These are phyloP conservation scores for Diplodia scrobiculata DNA, from an alignment of 2,329 filamentous ascomycete genomes.

Conservation along the genomic window DNA sequence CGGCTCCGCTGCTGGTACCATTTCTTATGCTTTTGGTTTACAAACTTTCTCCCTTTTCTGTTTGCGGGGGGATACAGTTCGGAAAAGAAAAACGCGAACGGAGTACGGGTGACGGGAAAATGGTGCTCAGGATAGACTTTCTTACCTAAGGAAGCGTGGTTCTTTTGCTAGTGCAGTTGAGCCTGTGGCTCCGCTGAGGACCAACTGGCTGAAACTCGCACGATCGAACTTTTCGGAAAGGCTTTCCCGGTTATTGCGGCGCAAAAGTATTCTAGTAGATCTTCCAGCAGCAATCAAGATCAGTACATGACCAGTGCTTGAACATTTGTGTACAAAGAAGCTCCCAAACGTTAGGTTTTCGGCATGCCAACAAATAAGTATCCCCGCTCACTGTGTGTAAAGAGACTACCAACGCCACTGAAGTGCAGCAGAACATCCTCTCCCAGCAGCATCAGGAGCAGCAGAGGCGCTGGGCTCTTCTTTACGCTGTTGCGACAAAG, in stretches of 20 bases:
- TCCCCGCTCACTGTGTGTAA: neutral
- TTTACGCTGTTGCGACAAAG: too few relatives aligned
- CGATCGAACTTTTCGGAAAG: neutral
- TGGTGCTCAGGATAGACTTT: neutral
- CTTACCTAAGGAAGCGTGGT: neutral
- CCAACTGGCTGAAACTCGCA: neutral
- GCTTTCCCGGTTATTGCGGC: too few relatives aligned
- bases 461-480: neutral
- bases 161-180: neutral
- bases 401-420: neutral
- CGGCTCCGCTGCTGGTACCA: neutral
- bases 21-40: neutral
- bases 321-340: too few relatives aligned
- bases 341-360: too few relatives aligned
- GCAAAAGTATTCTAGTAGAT: neutral
- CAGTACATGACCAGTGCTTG: neutral
- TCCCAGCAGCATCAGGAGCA: neutral
- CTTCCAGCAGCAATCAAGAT: neutral
- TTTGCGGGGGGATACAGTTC: neutral
- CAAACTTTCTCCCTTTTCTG: neutral
- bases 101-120: neutral
- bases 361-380: neutral
- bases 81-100: neutral
- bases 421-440: neutral
- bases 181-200: neutral